phyloP scores from a whole-genome alignment of 2,329 filamentous ascomycete species.

The Colletotrichum plurivorum region DNA sequence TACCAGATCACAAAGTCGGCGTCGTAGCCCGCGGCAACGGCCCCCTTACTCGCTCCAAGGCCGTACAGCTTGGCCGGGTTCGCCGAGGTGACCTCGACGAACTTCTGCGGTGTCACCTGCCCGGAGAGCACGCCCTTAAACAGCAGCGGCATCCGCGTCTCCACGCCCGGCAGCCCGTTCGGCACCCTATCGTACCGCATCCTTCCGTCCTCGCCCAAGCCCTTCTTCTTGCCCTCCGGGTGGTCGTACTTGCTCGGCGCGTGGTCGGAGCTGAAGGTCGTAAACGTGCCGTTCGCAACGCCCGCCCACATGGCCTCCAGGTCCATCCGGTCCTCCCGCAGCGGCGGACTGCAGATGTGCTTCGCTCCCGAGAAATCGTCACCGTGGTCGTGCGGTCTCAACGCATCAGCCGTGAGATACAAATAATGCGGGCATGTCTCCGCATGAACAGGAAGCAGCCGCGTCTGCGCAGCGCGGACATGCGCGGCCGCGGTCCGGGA shows the following conservation, averaged over 20 bases:
- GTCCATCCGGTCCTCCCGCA: constrained; percentile 58
- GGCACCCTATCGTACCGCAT: constrained; percentile 69
- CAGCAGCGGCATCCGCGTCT: constrained; percentile 65
- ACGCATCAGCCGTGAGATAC: constrained; percentile 64
- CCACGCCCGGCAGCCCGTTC: constrained; percentile 70
- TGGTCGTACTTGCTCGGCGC: constrained; percentile 65
- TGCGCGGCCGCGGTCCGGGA: constrained; percentile 60
- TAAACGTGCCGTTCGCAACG: constrained; percentile 65
- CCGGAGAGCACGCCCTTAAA: constrained; percentile 52
- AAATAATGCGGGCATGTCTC: constrained; percentile 72
- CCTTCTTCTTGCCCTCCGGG: constrained; percentile 63
- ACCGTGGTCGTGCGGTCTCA: constrained; percentile 49
- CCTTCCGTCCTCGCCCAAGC: constrained; percentile 44
- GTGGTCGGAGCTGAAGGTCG: constrained; percentile 63
- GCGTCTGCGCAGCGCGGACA: constrained; percentile 58
- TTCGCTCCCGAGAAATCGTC: constrained; percentile 68
- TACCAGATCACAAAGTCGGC: constrained; percentile 73
- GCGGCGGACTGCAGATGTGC: constrained; percentile 68
- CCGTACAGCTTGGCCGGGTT: constrained; percentile 72
- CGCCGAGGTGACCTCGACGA: constrained; percentile 68
- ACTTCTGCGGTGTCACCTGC: constrained; percentile 59
- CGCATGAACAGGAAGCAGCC: constrained; percentile 64
- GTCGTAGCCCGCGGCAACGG: constrained; percentile 65
- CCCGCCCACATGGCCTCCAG: constrained; percentile 67
- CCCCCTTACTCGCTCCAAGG: constrained; percentile 65